Evolutionary conservation across 257 asterid species (phyloP).

Genomic region (Scutellaria minor): DNA sequence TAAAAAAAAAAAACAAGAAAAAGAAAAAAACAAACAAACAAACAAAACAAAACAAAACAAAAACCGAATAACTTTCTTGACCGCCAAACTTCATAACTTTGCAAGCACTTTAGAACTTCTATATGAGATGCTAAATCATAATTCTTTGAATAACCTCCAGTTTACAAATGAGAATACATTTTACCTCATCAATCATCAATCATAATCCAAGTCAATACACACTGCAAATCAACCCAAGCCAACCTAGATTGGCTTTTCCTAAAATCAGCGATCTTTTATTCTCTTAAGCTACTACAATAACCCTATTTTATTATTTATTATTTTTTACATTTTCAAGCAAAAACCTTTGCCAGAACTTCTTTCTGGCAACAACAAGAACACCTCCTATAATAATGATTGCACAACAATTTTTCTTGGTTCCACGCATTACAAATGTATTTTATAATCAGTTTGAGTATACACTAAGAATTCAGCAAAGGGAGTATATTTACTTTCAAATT

Average conservation of each 20-base stretch:
- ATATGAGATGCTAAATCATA: neutral
- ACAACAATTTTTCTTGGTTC: neutral
- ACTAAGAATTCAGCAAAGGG: constrained; percentile 25
- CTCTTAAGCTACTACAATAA: constrained; percentile 12
- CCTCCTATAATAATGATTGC: constrained; percentile 1
- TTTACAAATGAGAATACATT: constrained; percentile 14
- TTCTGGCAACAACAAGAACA: constrained; percentile 16
- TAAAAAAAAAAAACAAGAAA: too few relatives aligned
- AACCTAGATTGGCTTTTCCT: constrained; percentile 14
- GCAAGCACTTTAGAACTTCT: neutral
- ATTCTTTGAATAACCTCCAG: neutral
- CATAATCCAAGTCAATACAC: constrained; percentile 2
- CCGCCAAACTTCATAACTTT: neutral
- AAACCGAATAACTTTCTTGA: neutral
- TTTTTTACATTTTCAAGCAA: constrained; percentile 2
- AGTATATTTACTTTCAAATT: constrained; percentile 26
- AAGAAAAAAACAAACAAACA: too few relatives aligned
- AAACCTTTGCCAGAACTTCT: neutral
- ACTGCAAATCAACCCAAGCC: constrained; percentile 18
- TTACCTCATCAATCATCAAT: constrained; percentile 11
- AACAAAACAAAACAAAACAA: too few relatives aligned
- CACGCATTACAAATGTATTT: constrained; percentile 21
- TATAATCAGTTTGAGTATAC: constrained; percentile 14
- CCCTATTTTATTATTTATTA: neutral
- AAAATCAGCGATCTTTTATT: constrained; percentile 1